These are phyloP conservation scores for Cladosporium colombiae DNA, from an alignment of 2,329 filamentous ascomycete species.

Conservation along the genomic window DNA sequence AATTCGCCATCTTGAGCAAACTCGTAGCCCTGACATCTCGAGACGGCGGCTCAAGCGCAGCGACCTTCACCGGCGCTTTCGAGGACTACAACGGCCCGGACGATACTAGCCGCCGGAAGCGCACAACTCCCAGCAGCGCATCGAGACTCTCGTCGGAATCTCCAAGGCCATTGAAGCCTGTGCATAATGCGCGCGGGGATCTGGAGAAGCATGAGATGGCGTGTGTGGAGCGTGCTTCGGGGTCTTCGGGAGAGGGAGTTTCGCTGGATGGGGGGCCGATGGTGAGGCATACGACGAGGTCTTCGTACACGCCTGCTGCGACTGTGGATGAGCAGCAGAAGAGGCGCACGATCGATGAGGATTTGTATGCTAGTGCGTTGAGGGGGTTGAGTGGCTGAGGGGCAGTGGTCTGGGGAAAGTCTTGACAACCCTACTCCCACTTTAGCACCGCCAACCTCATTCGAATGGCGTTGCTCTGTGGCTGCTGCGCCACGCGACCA, in stretches of 20 bases:
- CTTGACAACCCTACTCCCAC: neutral
- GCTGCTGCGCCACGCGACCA: neutral
- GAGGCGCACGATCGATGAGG: constrained; percentile 6
- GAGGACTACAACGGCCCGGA: constrained; percentile 8
- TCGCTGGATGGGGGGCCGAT: neutral
- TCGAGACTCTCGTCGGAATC: neutral
- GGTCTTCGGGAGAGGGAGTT: neutral
- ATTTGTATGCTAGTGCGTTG: constrained; percentile 16
- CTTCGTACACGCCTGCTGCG: neutral
- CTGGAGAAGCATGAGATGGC: constrained; percentile 8
- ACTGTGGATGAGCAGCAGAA: constrained; percentile 9
- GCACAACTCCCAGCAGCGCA: neutral
- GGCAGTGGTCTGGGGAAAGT: neutral
- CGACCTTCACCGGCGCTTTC: constrained; percentile 15
- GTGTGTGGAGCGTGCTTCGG: constrained; percentile 7
- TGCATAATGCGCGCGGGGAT: neutral
- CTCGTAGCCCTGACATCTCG: constrained; percentile 25
- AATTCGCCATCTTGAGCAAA: constrained; percentile 42
- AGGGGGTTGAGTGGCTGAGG: constrained; percentile 3
- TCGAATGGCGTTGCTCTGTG: neutral
- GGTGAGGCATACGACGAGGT: neutral
- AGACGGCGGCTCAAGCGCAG: neutral
- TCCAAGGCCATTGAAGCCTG: neutral
- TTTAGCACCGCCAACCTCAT: neutral
- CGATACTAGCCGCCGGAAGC: neutral